Percentiles rank a stretch among this genome's conserved stretches.
phyloP scores from a whole-genome alignment of 768 basidiomycete genomes.

The Xerocomus potaroensis region DNA sequence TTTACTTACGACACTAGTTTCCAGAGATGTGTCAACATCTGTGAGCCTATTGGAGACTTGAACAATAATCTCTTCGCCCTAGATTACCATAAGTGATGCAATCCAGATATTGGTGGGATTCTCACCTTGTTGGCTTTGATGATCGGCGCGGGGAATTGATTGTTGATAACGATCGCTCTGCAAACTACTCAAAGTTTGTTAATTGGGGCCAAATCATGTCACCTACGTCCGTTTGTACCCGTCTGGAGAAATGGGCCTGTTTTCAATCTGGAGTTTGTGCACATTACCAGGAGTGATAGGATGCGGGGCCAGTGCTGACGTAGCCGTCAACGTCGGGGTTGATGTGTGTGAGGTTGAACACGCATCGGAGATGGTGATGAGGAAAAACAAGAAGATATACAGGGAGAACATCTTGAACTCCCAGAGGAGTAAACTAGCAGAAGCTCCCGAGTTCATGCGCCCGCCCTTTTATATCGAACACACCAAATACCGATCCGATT shows the following conservation, averaged over 20 bases:
- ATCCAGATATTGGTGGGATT: background rate
- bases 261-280: background rate
- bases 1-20: conserved; percentile 3
- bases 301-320: no score
- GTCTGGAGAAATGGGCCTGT: background rate
- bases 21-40: background rate
- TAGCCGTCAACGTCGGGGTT: no score
- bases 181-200: background rate
- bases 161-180: conserved; percentile 5
- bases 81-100: background rate
- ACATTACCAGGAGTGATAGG: background rate
- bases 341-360: background rate
- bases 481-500: no score
- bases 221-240: background rate
- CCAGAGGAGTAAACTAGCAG: background rate
- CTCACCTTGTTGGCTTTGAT: conserved; percentile 4
- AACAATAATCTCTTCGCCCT: background rate
- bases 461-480: no score
- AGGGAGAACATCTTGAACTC: background rate
- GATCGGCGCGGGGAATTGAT: background rate
- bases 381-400: background rate
- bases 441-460: no score
- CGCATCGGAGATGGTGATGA: background rate
- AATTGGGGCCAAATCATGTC: no score
- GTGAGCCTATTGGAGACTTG: conserved; percentile 1